Evolutionary conservation across 2,329 filamentous ascomycete species (phyloP).

Genomic region (Nigrospora osmanthi): DNA sequence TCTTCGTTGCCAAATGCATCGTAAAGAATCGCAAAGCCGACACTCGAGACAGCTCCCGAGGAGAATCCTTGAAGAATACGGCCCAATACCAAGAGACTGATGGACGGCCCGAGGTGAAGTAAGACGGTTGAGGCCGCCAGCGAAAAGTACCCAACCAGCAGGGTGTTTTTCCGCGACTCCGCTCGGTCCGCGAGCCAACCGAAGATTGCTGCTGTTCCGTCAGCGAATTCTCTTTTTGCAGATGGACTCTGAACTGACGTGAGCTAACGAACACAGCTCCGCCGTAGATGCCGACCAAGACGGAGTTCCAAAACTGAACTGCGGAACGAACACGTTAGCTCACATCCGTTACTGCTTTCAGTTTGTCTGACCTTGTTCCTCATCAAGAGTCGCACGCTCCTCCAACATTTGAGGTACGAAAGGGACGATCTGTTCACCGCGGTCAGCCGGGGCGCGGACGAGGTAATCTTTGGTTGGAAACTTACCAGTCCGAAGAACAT

Average conservation of each 20-base stretch:
- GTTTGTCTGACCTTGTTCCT: background rate
- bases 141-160: slow-evolving; percentile 5
- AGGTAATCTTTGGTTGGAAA: too few relatives aligned
- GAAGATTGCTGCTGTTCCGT: slow-evolving; percentile 1
- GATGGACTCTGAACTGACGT: background rate
- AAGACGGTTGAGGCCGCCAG: slow-evolving; percentile 5
- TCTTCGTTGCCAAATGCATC: slow-evolving; percentile 4
- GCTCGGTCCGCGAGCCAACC: slow-evolving; percentile 17
- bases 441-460: too few relatives aligned
- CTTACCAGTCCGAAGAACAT: slow-evolving; percentile 1
- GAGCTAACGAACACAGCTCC: background rate
- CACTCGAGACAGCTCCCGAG: slow-evolving; percentile 5
- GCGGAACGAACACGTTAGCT: background rate
- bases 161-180: slow-evolving; percentile 2
- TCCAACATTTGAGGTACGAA: background rate
- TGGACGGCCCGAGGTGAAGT: slow-evolving; percentile 5
- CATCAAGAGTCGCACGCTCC: background rate
- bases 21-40: slow-evolving; percentile 7
- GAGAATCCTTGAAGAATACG: slow-evolving; percentile 9
- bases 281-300: background rate
- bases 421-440: background rate
- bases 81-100: slow-evolving; percentile 6
- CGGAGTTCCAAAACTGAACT: slow-evolving; percentile 1
- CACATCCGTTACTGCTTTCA: background rate
- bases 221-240: background rate